Evolutionary conservation across 257 asterid genomes (phyloP).

Genomic region (Ehretia macrophylla): DNA sequence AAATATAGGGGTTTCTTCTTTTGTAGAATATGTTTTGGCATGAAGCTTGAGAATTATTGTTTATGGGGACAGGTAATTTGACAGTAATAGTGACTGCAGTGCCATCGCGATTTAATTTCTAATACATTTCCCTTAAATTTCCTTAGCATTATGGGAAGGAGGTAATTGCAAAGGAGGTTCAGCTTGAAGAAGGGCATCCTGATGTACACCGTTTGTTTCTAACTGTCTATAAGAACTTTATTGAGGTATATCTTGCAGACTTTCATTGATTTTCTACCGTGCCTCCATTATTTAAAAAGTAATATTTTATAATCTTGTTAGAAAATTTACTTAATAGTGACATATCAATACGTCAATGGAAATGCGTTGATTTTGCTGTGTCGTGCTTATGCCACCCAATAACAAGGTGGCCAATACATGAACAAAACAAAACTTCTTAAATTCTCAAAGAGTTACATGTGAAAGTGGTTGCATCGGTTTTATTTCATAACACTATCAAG

Average conservation of each 20-base stretch:
- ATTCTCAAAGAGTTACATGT: too few species aligned
- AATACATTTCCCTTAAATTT: background rate
- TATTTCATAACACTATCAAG: too few species aligned
- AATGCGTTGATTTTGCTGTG: too few species aligned
- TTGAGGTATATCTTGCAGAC: conserved; percentile 9
- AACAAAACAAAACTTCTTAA: too few species aligned
- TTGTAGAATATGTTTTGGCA: background rate
- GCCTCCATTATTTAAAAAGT: background rate
- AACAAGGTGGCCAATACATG: too few species aligned
- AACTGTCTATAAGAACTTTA: conserved; percentile 22
- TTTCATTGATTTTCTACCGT: background rate
- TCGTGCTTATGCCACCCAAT: too few species aligned
- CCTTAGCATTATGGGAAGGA: conserved; percentile 20
- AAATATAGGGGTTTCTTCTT: too few species aligned
- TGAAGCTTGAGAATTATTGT: background rate
- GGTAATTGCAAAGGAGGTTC: conserved; percentile 22
- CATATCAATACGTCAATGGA: too few species aligned
- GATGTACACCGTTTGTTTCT: conserved; percentile 19
- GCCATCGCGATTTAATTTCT: background rate
- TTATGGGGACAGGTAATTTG: background rate
- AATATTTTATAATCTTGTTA: too few species aligned
- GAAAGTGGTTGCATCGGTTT: too few species aligned
- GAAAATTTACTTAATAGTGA: too few species aligned
- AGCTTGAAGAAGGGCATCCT: conserved; percentile 18
- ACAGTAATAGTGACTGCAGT: too few species aligned